These are phyloP conservation scores for Eimeria maxima DNA, from an alignment of 169 alveolate genomes.

Conservation along the genomic window DNA sequence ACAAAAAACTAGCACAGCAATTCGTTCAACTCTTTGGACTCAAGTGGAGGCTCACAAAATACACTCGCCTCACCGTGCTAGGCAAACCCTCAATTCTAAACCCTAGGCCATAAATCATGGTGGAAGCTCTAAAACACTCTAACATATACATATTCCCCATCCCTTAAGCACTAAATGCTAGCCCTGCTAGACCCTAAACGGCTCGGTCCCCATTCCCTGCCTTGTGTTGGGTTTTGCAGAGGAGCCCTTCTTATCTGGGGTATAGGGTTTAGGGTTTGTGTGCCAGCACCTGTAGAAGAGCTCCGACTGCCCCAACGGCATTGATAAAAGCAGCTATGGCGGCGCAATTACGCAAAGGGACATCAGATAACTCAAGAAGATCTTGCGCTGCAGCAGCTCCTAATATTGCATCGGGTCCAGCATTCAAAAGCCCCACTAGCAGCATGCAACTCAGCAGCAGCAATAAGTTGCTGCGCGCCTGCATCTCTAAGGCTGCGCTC, in stretches of 20 bases:
- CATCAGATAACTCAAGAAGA: constrained; percentile 58
- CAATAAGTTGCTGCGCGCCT: not conserved
- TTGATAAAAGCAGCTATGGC: constrained; percentile 85
- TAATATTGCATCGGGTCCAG: constrained; percentile 85
- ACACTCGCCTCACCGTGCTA: not conserved
- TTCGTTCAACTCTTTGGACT: too few relatives aligned
- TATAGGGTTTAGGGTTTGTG: too few relatives aligned
- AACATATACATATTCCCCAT: too few relatives aligned
- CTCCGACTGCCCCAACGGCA: constrained; percentile 87
- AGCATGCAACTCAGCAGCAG: constrained; percentile 42
- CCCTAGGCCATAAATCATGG: too few relatives aligned
- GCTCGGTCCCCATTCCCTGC: too few relatives aligned
- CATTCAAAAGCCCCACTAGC: constrained; percentile 83
- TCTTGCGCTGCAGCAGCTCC: constrained; percentile 87
- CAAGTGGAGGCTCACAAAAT: not conserved
- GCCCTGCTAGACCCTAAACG: too few relatives aligned
- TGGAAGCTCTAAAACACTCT: too few relatives aligned
- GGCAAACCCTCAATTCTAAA: too few relatives aligned
- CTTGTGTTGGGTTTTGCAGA: too few relatives aligned
- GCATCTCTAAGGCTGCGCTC: not conserved
- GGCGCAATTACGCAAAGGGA: not conserved
- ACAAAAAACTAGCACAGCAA: too few relatives aligned
- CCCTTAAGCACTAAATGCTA: too few relatives aligned
- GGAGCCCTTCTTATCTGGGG: too few relatives aligned
- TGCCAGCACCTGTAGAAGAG: constrained; percentile 82